Conservation (phyloP, 176 grass and related monocot species). For the Elaeis guineensis region DNA sequence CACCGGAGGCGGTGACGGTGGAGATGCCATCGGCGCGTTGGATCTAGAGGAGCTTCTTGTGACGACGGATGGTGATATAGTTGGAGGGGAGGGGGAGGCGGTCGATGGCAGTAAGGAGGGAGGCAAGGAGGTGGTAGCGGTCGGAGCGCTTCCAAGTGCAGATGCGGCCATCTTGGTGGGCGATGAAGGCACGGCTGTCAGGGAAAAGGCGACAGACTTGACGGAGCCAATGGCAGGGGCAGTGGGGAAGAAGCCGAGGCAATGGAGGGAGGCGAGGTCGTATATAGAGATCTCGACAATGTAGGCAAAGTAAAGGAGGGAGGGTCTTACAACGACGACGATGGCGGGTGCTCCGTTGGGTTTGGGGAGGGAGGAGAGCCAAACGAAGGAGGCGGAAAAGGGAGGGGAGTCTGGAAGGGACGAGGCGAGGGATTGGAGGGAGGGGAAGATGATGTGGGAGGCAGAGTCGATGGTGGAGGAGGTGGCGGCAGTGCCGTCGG, state of each 20-base stretch:
- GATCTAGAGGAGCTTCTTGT: constrained; percentile 73
- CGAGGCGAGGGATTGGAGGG: constrained; percentile 30
- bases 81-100: constrained; percentile 80
- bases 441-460: constrained; percentile 41
- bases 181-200: constrained; percentile 33
- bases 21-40: constrained; percentile 85
- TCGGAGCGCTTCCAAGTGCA: constrained; percentile 49
- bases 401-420: background rate
- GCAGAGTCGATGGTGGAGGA: constrained; percentile 35
- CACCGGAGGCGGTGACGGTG: constrained; percentile 55
- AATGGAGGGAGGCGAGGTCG: constrained; percentile 17
- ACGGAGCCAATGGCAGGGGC: constrained; percentile 30
- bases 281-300: constrained; percentile 33
- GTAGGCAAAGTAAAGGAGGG: constrained; percentile 17
- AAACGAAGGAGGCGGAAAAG: constrained; percentile 18
- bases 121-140: constrained; percentile 36
- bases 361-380: constrained; percentile 33
- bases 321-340: background rate
- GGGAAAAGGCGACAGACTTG: constrained; percentile 47
- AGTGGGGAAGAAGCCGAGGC: constrained; percentile 12
- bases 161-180: constrained; percentile 70
- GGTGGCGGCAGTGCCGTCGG: constrained; percentile 10
- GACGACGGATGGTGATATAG: constrained; percentile 81
- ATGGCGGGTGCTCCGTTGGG: constrained; percentile 4
- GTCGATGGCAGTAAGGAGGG: constrained; percentile 56